Percentiles rank a stretch among this genome's conserved stretches.
phyloP scores from a whole-genome alignment of 352 stramenopile genomes.

The Pythium chondricola region DNA sequence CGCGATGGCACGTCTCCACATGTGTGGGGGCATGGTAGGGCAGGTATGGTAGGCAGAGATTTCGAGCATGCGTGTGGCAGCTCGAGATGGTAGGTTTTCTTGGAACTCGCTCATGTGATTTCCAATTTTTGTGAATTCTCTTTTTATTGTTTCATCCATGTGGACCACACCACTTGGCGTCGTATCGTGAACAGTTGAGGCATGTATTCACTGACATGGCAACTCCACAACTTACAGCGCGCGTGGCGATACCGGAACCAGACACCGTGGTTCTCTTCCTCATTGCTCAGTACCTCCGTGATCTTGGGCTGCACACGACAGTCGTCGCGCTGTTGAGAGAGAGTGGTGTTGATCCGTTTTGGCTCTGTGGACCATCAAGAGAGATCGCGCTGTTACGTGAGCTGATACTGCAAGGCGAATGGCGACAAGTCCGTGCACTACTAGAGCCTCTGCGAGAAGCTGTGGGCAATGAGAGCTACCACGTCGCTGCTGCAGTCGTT shows the following conservation, averaged over 20 bases:
- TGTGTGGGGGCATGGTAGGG: too few relatives aligned
- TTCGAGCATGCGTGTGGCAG: too few relatives aligned
- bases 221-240: background rate
- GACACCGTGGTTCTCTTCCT: slow-evolving; percentile 44
- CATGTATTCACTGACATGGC: background rate
- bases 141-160: too few relatives aligned
- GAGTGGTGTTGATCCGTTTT: slow-evolving; percentile 45
- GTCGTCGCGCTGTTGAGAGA: slow-evolving; percentile 47
- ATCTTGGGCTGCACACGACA: slow-evolving; percentile 26
- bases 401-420: slow-evolving; percentile 47
- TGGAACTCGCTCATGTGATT: too few relatives aligned
- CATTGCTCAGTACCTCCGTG: slow-evolving; percentile 39
- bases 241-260: slow-evolving; percentile 1
- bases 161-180: slow-evolving; percentile 7
- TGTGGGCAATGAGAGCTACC: slow-evolving; percentile 15
- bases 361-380: slow-evolving; percentile 40
- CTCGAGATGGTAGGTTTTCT: background rate
- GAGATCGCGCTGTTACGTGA: slow-evolving; percentile 46
- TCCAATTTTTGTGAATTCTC: too few relatives aligned
- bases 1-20: too few relatives aligned
- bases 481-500: slow-evolving; percentile 13
- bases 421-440: slow-evolving; percentile 26
- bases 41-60: too few relatives aligned
- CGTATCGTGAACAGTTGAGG: background rate
- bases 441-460: slow-evolving; percentile 27